phyloP scores from a whole-genome alignment of 805 yeast species.

The Starmerella powellii region DNA sequence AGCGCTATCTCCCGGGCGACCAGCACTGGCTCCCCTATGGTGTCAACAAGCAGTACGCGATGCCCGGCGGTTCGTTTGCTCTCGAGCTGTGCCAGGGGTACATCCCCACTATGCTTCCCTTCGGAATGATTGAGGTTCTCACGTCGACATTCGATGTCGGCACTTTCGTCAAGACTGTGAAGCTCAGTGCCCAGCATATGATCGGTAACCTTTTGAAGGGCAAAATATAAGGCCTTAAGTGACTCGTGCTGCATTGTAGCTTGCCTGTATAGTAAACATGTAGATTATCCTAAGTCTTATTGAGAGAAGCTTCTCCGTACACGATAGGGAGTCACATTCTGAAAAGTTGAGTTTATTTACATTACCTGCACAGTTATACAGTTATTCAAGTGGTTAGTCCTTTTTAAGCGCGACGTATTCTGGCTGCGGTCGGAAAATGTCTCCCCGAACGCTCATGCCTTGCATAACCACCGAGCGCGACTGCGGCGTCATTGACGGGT shows the following conservation, averaged over 20 bases:
- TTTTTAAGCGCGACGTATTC: slow-evolving; percentile 19
- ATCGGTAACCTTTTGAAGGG: slow-evolving; percentile 49
- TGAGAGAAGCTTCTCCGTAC: too few species aligned
- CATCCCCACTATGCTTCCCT: slow-evolving; percentile 96
- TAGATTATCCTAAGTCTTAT: too few species aligned
- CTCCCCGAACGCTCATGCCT: slow-evolving; percentile 31
- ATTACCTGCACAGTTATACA: too few species aligned
- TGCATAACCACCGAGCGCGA: slow-evolving; percentile 23
- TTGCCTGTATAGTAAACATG: too few species aligned
- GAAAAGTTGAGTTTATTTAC: too few species aligned
- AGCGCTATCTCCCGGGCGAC: slow-evolving; percentile 76
- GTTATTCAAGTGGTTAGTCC: too few species aligned
- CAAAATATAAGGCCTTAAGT: slow-evolving; percentile 38
- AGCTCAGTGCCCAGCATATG: slow-evolving; percentile 73
- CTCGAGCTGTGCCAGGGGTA: slow-evolving; percentile 96
- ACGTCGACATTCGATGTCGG: slow-evolving; percentile 69
- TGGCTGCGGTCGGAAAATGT: slow-evolving; percentile 29
- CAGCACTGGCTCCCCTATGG: slow-evolving; percentile 71
- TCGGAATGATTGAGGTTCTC: slow-evolving; percentile 73
- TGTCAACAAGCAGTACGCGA: slow-evolving; percentile 64
- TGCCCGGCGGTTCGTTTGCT: slow-evolving; percentile 77
- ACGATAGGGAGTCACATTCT: too few species aligned
- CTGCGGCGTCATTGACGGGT: slow-evolving; percentile 22
- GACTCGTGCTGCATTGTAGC: too few species aligned
- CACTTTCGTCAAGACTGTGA: slow-evolving; percentile 57